These are phyloP conservation scores for Prunella vulgaris DNA, from an alignment of 257 asterid genomes.

Conservation along the genomic window DNA sequence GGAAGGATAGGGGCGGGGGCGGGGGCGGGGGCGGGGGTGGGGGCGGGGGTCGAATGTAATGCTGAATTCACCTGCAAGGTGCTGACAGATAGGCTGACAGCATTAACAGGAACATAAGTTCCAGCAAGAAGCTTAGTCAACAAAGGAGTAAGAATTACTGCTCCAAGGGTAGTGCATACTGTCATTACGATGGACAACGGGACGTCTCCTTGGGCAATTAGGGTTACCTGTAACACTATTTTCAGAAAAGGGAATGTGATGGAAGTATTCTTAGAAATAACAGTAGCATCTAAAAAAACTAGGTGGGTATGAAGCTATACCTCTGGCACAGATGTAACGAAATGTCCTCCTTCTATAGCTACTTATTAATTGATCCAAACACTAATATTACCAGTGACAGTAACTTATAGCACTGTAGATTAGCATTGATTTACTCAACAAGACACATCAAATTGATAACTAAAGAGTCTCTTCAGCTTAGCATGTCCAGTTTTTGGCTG, in stretches of 20 bases:
- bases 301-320: background rate
- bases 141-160: constrained; percentile 80
- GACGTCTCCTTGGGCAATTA: constrained; percentile 91
- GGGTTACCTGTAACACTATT: constrained; percentile 78
- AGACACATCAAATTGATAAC: background rate
- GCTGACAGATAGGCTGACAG: constrained; percentile 71
- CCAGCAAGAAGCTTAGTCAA: constrained; percentile 80
- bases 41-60: background rate
- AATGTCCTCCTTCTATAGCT: background rate
- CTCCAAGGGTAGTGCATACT: constrained; percentile 77
- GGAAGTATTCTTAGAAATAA: background rate
- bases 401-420: too few species aligned
- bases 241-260: constrained; percentile 31
- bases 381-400: background rate
- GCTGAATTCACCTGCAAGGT: constrained; percentile 66
- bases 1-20: background rate
- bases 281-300: constrained; percentile 3
- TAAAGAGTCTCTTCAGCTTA: background rate
- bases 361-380: background rate
- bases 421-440: background rate
- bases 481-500: background rate
- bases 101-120: constrained; percentile 74
- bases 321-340: background rate
- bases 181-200: constrained; percentile 89
- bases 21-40: background rate